Evolutionary conservation across 2,329 filamentous ascomycete species (phyloP).

Genomic region (Xylariaceae sp.): DNA sequence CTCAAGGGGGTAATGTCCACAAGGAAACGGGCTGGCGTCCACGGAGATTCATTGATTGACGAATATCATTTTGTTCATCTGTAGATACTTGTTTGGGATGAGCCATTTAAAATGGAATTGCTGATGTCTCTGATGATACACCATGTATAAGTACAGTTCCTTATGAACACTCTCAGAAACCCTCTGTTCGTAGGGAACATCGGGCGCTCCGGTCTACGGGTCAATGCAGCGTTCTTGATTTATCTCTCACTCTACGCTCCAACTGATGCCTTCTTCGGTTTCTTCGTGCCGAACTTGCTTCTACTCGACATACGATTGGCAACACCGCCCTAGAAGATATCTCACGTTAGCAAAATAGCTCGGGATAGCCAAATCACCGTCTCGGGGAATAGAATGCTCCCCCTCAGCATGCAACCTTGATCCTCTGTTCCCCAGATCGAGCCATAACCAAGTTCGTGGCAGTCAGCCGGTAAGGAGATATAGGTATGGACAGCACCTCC

Average conservation of each 20-base stretch:
- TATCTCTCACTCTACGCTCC: constrained; percentile 35
- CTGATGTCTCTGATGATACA: constrained; percentile 13
- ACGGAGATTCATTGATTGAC: constrained; percentile 29
- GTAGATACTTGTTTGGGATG: constrained; percentile 25
- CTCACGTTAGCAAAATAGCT: constrained; percentile 16
- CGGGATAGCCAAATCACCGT: background rate
- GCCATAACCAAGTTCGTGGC: too few relatives aligned
- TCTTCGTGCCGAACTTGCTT: constrained; percentile 98
- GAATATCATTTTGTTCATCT: constrained; percentile 27
- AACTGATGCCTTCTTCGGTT: constrained; percentile 80
- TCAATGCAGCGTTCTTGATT: background rate
- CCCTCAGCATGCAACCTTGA: background rate
- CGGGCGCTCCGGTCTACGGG: too few relatives aligned
- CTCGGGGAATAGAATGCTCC: background rate
- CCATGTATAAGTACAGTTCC: constrained; percentile 25
- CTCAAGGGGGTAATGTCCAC: constrained; percentile 18
- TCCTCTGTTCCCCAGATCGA: background rate
- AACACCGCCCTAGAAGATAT: constrained; percentile 74
- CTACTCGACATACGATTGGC: constrained; percentile 79
- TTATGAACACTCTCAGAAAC: background rate
- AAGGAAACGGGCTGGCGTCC: constrained; percentile 31
- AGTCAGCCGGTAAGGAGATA: too few relatives aligned
- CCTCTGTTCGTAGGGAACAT: background rate
- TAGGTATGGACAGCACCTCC: too few relatives aligned
- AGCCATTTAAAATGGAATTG: constrained; percentile 21